Base-by-base conservation (phyloP, 1,284 basidiomycete genomes). In the Athelia sp. region DNA sequence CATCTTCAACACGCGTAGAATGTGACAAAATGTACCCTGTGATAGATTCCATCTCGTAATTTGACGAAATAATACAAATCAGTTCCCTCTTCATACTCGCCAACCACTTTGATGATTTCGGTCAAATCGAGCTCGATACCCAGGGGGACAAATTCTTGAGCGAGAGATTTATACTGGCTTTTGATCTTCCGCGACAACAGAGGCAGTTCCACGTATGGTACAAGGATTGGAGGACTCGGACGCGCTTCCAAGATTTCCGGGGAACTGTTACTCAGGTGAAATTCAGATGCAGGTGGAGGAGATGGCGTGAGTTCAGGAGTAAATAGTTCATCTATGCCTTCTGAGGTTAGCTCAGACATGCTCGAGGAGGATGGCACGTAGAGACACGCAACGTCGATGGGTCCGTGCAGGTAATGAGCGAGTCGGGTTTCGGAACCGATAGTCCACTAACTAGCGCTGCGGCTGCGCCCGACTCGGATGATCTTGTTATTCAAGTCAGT, bases 1-100 rank as follows among this genome's bases (percentile, higher is more conserved):
- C 35, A 22, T 45, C 21, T 49, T 49, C 49, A 35, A 19, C 32
- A 58, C 59, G 62, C 61, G 58, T 66, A 60, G 52, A 36, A 34
- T 23, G 15, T 34, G 19, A 9, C 59, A 45, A 29, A 26, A 58
- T 65, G 43, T 55, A 87, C 87, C 67, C 74, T 82, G 55, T 77
- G 73, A n/a, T 76, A 72, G 22, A 81, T 73, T n/a, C 80, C 83
- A 38, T 74, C 74, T 45, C 67, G 62, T 54, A 73, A 76, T 38
- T 78, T 74, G 42, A 78, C 84, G 65, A 75, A 89, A 61, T 83
- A 87, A 61, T 73, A 84, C 15, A 69, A 61, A 19, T 61, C 60
- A 18, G 56, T 56, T 3, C 61, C 64, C 2, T 74, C 63, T 4
- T 56, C 50, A 54, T 76, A 75, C 58, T 86, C 82, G 11, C 84